Base-by-base conservation (phyloP, 164 flowering plant genomes). In the Annona squamosa region DNA sequence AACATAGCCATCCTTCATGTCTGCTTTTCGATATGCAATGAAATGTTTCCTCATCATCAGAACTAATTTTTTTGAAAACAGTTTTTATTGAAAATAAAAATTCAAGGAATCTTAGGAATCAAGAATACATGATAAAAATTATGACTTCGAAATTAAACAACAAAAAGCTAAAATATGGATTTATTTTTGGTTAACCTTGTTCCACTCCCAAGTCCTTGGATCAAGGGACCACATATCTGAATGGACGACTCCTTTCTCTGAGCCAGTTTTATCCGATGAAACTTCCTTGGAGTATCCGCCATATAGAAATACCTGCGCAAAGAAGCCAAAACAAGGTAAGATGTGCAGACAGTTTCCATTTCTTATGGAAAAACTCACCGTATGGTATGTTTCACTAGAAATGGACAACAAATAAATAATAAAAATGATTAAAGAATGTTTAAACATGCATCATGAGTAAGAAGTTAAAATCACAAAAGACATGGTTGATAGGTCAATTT, bases 141-240 rank as follows among this genome's bases (percentile, higher is more conserved):
- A 16, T 56, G 61, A 42, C 46, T 12, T 1, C 46, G 3, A 66
- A 66, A 41, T 13, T 44, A 47, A 63, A 63, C 65, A 63, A 19
- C 18, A n/a, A n/a, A 63, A 26, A 26, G 37, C 37, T 26, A 26
- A 26, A 26, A 26, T 26, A 26, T 26, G 37, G 37, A 26, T 26
- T 26, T 26, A 26, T 26, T 26, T 26, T 26, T 26, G 37, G 37
- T 26, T 41, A 71, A 95, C 99, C 97, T 93, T 93, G 82, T 86
- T 95, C 99, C 99, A 93, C 73, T 93, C 97, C 99, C 99, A 95
- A 75, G 90, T 90, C 84, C 82, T 89, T 67, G 98, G 97, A 84
- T 95, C 97, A 79, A 95, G 96, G 63, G 90, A 89, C 97, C 97
- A 93, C 93, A 95, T 80, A 77, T 95, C 98, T 72, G 99, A 76